Evolutionary conservation across 73 alveolate species (phyloP).

Genomic region (Effrenium voratum): DNA sequence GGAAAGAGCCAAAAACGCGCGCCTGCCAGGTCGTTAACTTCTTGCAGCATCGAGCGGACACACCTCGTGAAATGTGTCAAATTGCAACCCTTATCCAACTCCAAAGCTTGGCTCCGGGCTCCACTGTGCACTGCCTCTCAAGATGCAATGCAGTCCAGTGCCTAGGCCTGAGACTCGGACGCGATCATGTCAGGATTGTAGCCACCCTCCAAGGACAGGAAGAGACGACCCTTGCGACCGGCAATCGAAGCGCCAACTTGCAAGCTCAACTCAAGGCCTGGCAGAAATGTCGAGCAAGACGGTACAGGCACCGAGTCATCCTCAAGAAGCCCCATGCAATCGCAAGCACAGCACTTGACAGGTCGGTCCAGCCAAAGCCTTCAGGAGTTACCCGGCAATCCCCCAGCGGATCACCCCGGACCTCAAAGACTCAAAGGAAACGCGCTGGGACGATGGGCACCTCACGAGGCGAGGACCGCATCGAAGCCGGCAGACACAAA

Average conservation of each 20-base stretch:
- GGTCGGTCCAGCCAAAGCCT: conserved; percentile 63
- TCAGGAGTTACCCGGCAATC: conserved; percentile 52
- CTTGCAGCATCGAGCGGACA: conserved; percentile 49
- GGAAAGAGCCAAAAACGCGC: neutral
- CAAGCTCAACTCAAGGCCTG: neutral
- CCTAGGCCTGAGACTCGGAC: neutral
- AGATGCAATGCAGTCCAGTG: neutral
- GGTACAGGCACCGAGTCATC: conserved; percentile 83
- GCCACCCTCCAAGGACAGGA: conserved; percentile 74
- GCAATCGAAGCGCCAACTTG: neutral
- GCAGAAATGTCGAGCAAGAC: conserved; percentile 47
- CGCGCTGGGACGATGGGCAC: neutral
- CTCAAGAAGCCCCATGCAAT: neutral
- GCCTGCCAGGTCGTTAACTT: conserved; percentile 58
- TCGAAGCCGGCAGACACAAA: conserved; percentile 75
- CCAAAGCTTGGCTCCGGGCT: conserved; percentile 9
- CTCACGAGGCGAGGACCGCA: neutral
- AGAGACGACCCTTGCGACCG: conserved; percentile 61
- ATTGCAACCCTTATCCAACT: neutral
- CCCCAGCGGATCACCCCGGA: conserved; percentile 55
- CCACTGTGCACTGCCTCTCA: conserved; percentile 71
- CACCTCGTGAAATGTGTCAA: conserved; percentile 32
- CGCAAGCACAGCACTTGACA: neutral
- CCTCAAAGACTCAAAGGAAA: neutral
- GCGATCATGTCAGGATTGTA: conserved; percentile 64